Evolutionary conservation across 2,329 filamentous ascomycete genomes (phyloP), one percentile per base, ranked within the genome.

Genomic region (Fusarium aywerte): DNA sequence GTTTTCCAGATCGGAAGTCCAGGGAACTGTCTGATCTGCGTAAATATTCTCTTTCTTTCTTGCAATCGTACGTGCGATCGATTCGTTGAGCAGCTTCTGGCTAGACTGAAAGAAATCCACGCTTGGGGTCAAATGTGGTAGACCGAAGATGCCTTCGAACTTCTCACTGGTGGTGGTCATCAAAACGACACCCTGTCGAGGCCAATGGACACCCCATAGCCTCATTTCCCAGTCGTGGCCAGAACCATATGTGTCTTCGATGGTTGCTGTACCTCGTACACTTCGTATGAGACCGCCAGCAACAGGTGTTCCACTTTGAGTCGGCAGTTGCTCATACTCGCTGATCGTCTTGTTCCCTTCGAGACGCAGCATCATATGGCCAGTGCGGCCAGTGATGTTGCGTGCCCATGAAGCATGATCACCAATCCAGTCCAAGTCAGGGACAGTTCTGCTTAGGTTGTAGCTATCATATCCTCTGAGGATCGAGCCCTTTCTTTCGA

Each of bases 101-200:
- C 88, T 83, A 62, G 85, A 83, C 73, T 80, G 76, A 76, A 87
- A 88, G 73, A 85, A 88, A 47, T 86, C 81, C 5, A 80, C 75
- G 20, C 81, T 78, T 0, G 92, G 85, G 1, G 91, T 84, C 50
- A 99, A 85, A 77, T 98, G 93, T 25, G 96, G 94, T 44, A 98
- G 81, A 4, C 90, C 91, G 76, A 97, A 97, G 56, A 98, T 90
- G 40, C 96, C 94, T n/a, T 90, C 88, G 74, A 96, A 96, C 81
- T 97, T 97, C 75, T 97, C 92, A 77, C 93, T 97, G 45, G 93
- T 95, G 1, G 95, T 97, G 3, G 91, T 92, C 75, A 98, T 81
- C 33, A 98, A 81, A 48, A 96, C 87, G 15, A 89, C 87, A 3
- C 96, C 96, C 65, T 91, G 87, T n/a, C 86, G 85, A 35, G 91